These are phyloP conservation scores for Lichtheimia hyalospora DNA, from an alignment of 371 early-diverging fungal genomes.

Conservation along the genomic window DNA sequence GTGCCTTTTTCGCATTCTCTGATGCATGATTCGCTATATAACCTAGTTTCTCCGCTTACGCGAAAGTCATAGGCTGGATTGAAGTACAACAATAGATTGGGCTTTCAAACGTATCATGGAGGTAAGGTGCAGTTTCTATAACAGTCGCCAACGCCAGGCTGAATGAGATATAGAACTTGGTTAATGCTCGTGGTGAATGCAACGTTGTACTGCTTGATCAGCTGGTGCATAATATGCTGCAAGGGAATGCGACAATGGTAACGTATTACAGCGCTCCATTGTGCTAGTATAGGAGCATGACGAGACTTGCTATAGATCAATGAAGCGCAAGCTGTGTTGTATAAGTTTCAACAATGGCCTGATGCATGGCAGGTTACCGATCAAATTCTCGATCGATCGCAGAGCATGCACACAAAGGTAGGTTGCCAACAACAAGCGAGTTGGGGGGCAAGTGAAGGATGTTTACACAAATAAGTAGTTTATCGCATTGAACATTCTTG, in stretches of 20 bases:
- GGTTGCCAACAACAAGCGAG: not conserved
- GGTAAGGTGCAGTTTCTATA: too few species aligned
- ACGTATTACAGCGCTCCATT: not conserved
- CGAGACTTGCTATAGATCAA: constrained; percentile 51
- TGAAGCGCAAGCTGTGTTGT: constrained; percentile 67
- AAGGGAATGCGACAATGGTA: not conserved
- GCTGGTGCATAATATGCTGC: not conserved
- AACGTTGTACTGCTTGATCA: not conserved
- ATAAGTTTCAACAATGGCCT: constrained; percentile 90
- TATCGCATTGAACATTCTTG: constrained; percentile 90
- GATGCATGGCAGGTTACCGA: constrained; percentile 93
- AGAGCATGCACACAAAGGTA: constrained; percentile 79
- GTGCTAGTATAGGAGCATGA: not conserved
- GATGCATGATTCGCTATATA: too few species aligned
- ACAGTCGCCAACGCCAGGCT: too few species aligned
- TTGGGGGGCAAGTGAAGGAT: not conserved
- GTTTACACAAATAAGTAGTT: constrained; percentile 44
- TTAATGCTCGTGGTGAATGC: not conserved
- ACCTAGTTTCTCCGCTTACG: too few species aligned
- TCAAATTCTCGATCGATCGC: constrained; percentile 80
- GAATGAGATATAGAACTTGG: not conserved
- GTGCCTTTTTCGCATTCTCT: too few species aligned
- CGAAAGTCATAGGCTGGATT: too few species aligned
- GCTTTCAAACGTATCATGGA: too few species aligned
- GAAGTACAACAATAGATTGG: too few species aligned